Base-by-base conservation (phyloP, 2,329 filamentous ascomycete genomes). In the Tympanopsis confertula region DNA sequence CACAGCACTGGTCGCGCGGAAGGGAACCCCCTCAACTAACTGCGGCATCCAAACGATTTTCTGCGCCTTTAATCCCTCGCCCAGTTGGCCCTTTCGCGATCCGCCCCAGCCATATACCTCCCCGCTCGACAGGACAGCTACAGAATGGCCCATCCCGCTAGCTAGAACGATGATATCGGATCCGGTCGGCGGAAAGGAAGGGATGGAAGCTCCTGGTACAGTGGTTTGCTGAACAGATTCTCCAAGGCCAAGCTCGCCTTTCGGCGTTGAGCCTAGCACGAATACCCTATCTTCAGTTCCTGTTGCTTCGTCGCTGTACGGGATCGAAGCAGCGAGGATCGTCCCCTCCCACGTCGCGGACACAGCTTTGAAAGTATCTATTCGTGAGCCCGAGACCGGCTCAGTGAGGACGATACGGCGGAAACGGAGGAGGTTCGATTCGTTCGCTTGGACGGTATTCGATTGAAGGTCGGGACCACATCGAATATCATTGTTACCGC, bases 81-180 rank as follows among this genome's bases (percentile, higher is more conserved):
- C 75, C 1, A 82, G 54, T 47, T 82, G 77, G 2, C 75, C 74
- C 47, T 79, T 74, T 15, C 75, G 63, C 15, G 71, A 68, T 42
- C 63, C 69, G 1, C 77, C 77, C 77, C 77, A 82, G 12, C 75
- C 77, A 45, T 66, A 78, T 4, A 73, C 64, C 2, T 66, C 52
- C 2, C 75, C 76, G 47, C 66, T 63, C 0, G 63, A 62, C 5
- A 77, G 50, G 4, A 80, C 56, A 13, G 57, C 63, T 13, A 76
- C 62, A 0, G 68, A 68, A 47, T 82, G 78, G 15, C 66, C 66
- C 55, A 77, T 69, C 7, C 73, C 63, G 18, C 70, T 69, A 3
- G 66, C 56, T 29, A 80, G 49, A 35, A 68, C 59, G 4, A 61
- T 44, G 10, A 76, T 45, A 1, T 35, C 39, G 1, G 53, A 53